phyloP scores from a whole-genome alignment of 208 protist genomes.

The Leishmania arabica region DNA sequence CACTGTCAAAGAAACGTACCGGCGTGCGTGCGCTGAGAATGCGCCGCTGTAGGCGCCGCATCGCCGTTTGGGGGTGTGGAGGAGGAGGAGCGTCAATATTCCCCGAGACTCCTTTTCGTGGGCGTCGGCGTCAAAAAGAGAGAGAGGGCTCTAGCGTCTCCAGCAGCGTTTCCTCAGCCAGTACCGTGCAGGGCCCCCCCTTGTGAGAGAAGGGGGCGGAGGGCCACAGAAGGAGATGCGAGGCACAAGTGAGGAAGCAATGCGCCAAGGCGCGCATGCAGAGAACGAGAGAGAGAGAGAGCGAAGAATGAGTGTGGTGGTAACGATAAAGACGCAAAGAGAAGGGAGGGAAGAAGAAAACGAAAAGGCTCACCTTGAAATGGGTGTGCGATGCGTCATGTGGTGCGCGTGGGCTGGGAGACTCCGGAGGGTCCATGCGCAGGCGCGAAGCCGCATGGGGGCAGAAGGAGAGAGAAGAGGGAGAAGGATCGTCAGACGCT shows the following conservation, averaged over 20 bases:
- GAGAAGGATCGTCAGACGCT: background rate
- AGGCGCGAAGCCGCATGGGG: background rate
- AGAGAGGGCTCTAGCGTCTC: background rate
- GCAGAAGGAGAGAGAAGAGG: background rate
- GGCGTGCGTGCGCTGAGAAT: slow-evolving; percentile 4
- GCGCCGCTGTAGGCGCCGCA: slow-evolving; percentile 18
- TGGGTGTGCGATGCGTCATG: background rate
- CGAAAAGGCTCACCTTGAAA: background rate
- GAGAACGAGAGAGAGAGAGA: background rate
- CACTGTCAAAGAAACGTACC: slow-evolving; percentile 60
- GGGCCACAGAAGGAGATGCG: background rate
- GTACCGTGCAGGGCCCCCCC: background rate
- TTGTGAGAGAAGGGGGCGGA: background rate
- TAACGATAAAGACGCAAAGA: background rate
- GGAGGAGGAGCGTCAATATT: background rate
- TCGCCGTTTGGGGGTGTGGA: background rate
- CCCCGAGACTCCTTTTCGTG: background rate
- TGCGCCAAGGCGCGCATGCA: background rate
- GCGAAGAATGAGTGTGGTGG: background rate
- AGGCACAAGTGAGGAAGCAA: background rate
- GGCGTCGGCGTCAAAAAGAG: background rate
- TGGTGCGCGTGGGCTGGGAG: background rate
- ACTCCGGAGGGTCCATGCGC: background rate
- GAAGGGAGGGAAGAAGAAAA: background rate
- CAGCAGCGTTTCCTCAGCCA: background rate